These are phyloP conservation scores for Aquilaria sinensis DNA, from an alignment of 345 rosid genomes.

Conservation along the genomic window DNA sequence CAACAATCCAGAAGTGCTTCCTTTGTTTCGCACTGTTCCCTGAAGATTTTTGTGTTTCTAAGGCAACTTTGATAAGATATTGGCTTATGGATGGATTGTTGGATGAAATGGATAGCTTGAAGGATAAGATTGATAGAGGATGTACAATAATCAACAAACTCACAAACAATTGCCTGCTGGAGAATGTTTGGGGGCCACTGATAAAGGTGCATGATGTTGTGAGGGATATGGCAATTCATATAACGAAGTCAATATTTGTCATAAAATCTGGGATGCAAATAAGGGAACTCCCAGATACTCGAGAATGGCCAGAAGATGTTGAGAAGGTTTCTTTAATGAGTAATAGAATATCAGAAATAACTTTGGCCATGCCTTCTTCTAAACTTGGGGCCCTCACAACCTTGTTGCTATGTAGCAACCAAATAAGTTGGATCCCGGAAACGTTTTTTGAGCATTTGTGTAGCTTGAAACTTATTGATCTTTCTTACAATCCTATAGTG, in stretches of 20 bases:
- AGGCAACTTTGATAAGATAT: constrained; percentile 7
- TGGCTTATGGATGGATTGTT: constrained; percentile 16
- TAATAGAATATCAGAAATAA: neutral
- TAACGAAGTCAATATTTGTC: constrained; percentile 2
- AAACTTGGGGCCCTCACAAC: constrained; percentile 7
- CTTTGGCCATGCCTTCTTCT: neutral
- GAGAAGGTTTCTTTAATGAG: neutral
- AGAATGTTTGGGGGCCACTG: neutral
- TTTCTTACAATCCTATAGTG: neutral
- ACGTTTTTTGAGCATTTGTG: constrained; percentile 7
- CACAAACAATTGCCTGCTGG: constrained; percentile 8
- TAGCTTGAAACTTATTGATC: constrained; percentile 16
- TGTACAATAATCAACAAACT: constrained; percentile 10
- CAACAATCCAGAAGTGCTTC: constrained; percentile 12
- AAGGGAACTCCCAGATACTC: neutral
- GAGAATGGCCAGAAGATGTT: neutral
- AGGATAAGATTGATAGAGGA: constrained; percentile 9
- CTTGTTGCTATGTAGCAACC: neutral
- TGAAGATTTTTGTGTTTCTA: neutral
- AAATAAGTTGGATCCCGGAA: neutral
- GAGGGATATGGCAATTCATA: constrained; percentile 19
- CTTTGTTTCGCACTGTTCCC: constrained; percentile 19
- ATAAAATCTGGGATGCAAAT: constrained; percentile 11
- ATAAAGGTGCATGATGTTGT: constrained; percentile 25
- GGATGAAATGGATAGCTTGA: neutral